Evolutionary conservation across 2,329 filamentous ascomycete species (phyloP), one percentile per base, ranked within the genome.

Genomic region (Pseudodiploospora longispora): DNA sequence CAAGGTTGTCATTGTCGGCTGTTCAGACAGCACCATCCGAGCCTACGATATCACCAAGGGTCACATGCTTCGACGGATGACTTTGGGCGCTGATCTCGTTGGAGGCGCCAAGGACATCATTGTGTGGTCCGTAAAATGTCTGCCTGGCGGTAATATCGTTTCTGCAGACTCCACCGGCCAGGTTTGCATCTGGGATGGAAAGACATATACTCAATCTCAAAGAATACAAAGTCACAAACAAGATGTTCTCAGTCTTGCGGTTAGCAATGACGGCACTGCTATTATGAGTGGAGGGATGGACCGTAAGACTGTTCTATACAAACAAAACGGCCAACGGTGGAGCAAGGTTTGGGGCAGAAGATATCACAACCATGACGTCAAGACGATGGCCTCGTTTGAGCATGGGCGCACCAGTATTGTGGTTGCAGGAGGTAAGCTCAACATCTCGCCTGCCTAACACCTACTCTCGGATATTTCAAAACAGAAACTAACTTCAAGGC

Each of bases 151-250:
- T 40, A 88, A 93, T 53, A 93, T 98, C 49, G 83, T 97, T 9
- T 95, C 90, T 2, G 93, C 88, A 41, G 93, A 98, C 62, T 97
- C 93, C 3, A 90, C 89, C 5, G 93, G 93, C 30, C 89, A 97
- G 60, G 75, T 98, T 35, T 83, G 87, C 52, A 87, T 97, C 59
- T 98, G 90, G 85, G 88, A 95, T 60, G 87, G 88, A 44, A 90
- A 86, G 67, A 95, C 87, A 42, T 95, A 91, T 62, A 90, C 89
- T 4, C 80, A 95, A 55, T 76, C 81, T 32, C 93, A 98, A 60
- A 78, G 90, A 41, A 79, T 98, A 43, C 83, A 89, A 57, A 82
- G 84, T 28, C 93, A 98, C 59, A 82, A 87, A 52, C 87, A 91
- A 37, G 93, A 98, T 65, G 83, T 95, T 4, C 72, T 98, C 47